Percentiles rank a stretch among this genome's conserved stretches.
These are phyloP conservation scores for Exophiala mesophila DNA, from an alignment of 2,329 filamentous ascomycete species.

Conservation along the genomic window DNA sequence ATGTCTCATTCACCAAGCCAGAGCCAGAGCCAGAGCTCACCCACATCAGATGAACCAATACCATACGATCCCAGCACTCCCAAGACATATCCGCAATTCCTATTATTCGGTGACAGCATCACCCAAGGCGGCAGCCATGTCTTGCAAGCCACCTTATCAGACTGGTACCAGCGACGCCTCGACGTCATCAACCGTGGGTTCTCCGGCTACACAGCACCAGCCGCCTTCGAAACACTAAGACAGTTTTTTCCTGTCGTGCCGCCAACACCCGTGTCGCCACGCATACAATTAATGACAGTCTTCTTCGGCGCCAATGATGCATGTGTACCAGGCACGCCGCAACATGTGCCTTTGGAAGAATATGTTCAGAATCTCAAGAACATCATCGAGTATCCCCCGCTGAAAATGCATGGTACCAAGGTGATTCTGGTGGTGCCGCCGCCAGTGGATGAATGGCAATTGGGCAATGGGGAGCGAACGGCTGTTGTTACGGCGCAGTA, in stretches of 20 bases:
- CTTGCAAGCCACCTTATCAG: constrained; percentile 16
- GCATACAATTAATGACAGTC: constrained; percentile 49
- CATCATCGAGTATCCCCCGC: constrained; percentile 67
- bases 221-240: constrained; percentile 14
- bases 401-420: constrained; percentile 67
- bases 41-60: background rate
- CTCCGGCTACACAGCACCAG: constrained; percentile 42
- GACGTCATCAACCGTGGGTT: constrained; percentile 88
- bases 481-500: constrained; percentile 60
- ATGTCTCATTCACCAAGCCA: constrained; percentile 18
- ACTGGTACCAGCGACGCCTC: constrained; percentile 62
- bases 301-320: constrained; percentile 92
- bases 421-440: constrained; percentile 74
- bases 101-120: constrained; percentile 88
- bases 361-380: constrained; percentile 67
- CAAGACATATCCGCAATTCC: constrained; percentile 60
- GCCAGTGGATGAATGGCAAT: constrained; percentile 71
- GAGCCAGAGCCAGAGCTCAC: too few species aligned
- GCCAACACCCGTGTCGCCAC: constrained; percentile 4
- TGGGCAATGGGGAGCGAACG: constrained; percentile 51
- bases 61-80: constrained; percentile 38
- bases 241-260: constrained; percentile 16
- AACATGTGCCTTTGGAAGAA: constrained; percentile 71
- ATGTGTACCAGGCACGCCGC: constrained; percentile 60
- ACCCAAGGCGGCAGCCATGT: constrained; percentile 61